These are phyloP conservation scores for Collybiopsis confluens DNA, from an alignment of 768 basidiomycete genomes.

Conservation along the genomic window DNA sequence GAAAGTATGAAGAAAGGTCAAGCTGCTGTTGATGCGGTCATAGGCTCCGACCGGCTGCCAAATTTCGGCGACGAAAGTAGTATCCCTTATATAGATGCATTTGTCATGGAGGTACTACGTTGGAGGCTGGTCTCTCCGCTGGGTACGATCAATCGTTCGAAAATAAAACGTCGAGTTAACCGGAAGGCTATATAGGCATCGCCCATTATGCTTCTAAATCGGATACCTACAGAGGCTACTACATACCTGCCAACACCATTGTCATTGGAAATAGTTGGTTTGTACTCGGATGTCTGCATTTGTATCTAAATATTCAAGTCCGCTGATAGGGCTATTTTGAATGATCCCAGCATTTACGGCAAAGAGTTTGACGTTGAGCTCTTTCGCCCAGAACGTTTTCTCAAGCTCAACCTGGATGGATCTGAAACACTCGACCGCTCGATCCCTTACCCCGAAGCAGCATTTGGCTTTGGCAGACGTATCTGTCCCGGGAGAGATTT, in stretches of 20 bases:
- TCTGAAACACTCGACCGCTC: background rate
- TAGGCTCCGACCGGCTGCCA: slow-evolving; percentile 21
- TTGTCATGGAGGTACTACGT: slow-evolving; percentile 19
- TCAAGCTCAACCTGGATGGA: background rate
- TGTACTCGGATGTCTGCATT: background rate
- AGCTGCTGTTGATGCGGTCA: slow-evolving; percentile 20
- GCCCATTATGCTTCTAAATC: slow-evolving; percentile 19
- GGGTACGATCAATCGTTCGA: slow-evolving; percentile 10
- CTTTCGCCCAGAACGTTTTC: slow-evolving; percentile 26
- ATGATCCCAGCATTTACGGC: slow-evolving; percentile 17
- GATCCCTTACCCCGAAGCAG: slow-evolving; percentile 5
- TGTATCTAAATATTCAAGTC: background rate
- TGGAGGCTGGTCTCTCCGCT: slow-evolving; percentile 17
- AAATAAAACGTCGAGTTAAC: background rate
- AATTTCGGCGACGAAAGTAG: slow-evolving; percentile 14
- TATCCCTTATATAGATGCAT: slow-evolving; percentile 21
- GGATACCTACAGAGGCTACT: slow-evolving; percentile 24
- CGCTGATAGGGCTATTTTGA: slow-evolving; percentile 12
- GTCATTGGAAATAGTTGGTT: slow-evolving; percentile 8
- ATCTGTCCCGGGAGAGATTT: background rate
- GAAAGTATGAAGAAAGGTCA: slow-evolving; percentile 20
- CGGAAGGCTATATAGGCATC: background rate
- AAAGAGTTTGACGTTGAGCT: slow-evolving; percentile 22
- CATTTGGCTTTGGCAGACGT: slow-evolving; percentile 16
- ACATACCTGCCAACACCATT: slow-evolving; percentile 15